Evolutionary conservation across 495 filamentous ascomycete species (phyloP).

Genomic region (Lasiosphaeria hispida): DNA sequence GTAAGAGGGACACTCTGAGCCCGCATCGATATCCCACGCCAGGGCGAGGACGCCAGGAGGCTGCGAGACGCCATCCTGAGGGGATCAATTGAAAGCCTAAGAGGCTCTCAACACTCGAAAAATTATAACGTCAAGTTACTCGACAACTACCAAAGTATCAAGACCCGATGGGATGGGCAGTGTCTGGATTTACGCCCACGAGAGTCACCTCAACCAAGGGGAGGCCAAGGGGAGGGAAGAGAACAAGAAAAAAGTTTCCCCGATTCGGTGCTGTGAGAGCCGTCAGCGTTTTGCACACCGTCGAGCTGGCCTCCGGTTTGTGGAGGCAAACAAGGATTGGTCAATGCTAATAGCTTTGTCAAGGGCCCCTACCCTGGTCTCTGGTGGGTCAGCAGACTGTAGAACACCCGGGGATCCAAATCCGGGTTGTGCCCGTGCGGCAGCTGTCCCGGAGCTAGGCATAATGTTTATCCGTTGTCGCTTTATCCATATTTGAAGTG

Average conservation of each 20-base stretch:
- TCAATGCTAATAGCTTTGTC: constrained; percentile 9
- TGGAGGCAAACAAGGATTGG: constrained; percentile 9
- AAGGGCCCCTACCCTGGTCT: neutral
- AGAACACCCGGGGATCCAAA: neutral
- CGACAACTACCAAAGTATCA: neutral
- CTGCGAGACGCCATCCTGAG: constrained; percentile 45
- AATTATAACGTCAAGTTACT: neutral
- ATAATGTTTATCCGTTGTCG: neutral
- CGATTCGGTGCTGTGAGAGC: constrained; percentile 8
- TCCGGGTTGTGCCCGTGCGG: neutral
- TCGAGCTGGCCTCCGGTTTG: constrained; percentile 15
- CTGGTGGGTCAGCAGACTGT: no score
- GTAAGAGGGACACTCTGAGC: constrained; percentile 23
- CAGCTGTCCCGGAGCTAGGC: neutral
- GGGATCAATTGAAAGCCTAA: constrained; percentile 24
- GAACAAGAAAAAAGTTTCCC: constrained; percentile 5
- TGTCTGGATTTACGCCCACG: neutral
- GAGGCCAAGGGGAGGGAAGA: neutral
- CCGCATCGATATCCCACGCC: constrained; percentile 32
- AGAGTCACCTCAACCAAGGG: constrained; percentile 22
- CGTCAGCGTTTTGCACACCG: neutral
- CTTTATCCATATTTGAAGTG: neutral
- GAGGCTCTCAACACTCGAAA: constrained; percentile 8
- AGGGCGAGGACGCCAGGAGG: constrained; percentile 35
- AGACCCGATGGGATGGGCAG: neutral